A percentile compares a stretch with the other conserved stretches of the same genome.
phyloP scores from a whole-genome alignment of 208 protist genomes.

The Trypanosoma caninum region DNA sequence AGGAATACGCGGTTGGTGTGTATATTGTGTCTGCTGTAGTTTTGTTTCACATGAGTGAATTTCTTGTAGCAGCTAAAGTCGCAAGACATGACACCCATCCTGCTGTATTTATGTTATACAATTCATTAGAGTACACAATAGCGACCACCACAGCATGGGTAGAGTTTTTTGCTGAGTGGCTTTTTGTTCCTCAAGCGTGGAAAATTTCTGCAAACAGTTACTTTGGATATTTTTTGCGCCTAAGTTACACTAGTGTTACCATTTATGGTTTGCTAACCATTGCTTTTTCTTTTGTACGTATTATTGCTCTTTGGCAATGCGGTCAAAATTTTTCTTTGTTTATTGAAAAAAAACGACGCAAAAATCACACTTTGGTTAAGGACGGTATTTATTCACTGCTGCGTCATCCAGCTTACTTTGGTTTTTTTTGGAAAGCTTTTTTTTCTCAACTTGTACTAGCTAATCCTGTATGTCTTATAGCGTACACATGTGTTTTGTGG shows the following conservation, averaged over 20 bases:
- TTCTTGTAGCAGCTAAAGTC: slow-evolving; percentile 40
- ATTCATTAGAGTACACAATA: slow-evolving; percentile 59
- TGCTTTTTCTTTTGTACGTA: slow-evolving; percentile 65
- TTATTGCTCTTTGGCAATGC: slow-evolving; percentile 82
- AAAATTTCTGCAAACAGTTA: slow-evolving; percentile 34
- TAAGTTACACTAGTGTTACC: slow-evolving; percentile 31
- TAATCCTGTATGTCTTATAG: slow-evolving; percentile 88
- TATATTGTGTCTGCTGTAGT: slow-evolving; percentile 65
- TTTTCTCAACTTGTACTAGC: slow-evolving; percentile 90
- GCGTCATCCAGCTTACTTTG: slow-evolving; percentile 95
- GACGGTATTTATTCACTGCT: slow-evolving; percentile 88
- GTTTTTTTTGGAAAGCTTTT: slow-evolving; percentile 93
- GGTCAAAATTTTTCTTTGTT: slow-evolving; percentile 78
- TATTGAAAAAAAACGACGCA: slow-evolving; percentile 60
- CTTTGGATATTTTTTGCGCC: slow-evolving; percentile 27
- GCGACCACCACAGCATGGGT: slow-evolving; percentile 39
- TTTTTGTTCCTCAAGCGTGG: slow-evolving; percentile 51
- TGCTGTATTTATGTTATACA: slow-evolving; percentile 80
- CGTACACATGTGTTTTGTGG: slow-evolving; percentile 82
- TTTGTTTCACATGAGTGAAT: slow-evolving; percentile 81
- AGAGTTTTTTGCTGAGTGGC: slow-evolving; percentile 75
- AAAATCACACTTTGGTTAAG: slow-evolving; percentile 85
- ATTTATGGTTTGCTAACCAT: slow-evolving; percentile 39
- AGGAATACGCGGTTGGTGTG: slow-evolving; percentile 46
- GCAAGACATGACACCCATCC: slow-evolving; percentile 69